Evolutionary conservation across 345 rosid species (phyloP), one percentile per base, ranked within the genome.

Genomic region (Gossypium herbaceum): DNA sequence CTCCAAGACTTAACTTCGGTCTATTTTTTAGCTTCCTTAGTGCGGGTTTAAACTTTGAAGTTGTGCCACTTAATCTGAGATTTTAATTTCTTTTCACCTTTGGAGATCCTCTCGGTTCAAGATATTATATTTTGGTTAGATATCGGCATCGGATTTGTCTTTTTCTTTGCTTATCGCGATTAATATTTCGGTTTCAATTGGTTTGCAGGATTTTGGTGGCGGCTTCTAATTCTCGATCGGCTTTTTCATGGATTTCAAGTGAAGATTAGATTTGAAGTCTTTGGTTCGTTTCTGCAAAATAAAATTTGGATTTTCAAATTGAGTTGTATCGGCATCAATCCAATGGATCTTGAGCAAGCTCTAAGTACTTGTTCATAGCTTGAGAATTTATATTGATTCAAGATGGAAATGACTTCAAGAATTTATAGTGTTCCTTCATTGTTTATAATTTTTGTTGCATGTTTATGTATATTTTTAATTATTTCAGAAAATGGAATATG

Each of bases 341-440:
- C 41, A 25, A 45, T n/a, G 71, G 43, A 59, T 77, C 20, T 9
- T 4, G 34, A 51, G 70, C 29, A 50, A 71, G 25, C 19, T 74
- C 12, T 51, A n/a, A 16, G 56, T 52, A 65, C 19, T 56, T 44
- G 48, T 24, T 48, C 25, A 15, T 71, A 64, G 67, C 54, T 54
- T 15, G 43, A 39, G 51, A 19, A 43, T 61, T 34, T 59, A n/a
- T 50, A 68, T 68, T 54, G 47, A 43, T 72, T 27, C 58, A 50
- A 43, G 43, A 75, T 81, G 85, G 78, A 85, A 76, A 87, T 91
- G 91, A 52, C 75, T 68, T 74, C 90, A 48, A 77, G 84, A 63
- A 61, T 74, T 25, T 20, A 20, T 20, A 20, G 20, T 20, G 20
- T 20, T 20, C 20, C 20, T 20, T 20, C 20, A 0, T 20, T 20